Base-by-base conservation (phyloP, 352 stramenopile species). In the Globisporangium canariense region DNA sequence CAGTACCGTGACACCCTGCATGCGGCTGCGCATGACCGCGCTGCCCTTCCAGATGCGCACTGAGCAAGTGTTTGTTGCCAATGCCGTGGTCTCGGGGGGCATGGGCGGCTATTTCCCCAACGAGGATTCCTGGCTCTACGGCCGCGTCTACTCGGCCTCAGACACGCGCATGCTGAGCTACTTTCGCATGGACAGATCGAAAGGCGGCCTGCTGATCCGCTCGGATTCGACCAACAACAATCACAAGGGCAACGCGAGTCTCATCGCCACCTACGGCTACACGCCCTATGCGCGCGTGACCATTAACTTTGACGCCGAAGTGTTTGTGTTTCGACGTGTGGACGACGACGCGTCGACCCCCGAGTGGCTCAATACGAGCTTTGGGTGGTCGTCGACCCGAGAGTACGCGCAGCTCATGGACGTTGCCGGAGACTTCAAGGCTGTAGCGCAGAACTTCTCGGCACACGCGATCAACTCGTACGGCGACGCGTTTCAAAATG, bases 81-180 rank as follows among this genome's bases (percentile, higher is more conserved):
- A 62, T 3, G 72, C 69, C 8, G 73, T 76, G 25, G 76, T 95
- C 8, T 81, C 78, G 25, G 81, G 75, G 22, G 83, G 84, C 43
- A 93, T 95, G 83, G 86, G 74, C 22, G 83, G 81, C 10, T 91
- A 89, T 56, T 93, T 81, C 47, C 72, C 78, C 0, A 69, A 80
- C 38, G 71, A 82, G 28, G 65, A 81, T 20, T 88, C 79, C 10
- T 90, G 69, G 68, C 61, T 88, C 0, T 95, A 93, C 32, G 84
- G 83, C 11, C 69, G 81, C 22, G 81, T 91, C 14, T 93, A 84
- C 58, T 89, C 84, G 3, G 69, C 74, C 22, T 91, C 83, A 0
- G 74, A 86, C 40, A 83, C 80, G n/a, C 71, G 73, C 34, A 69
- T 94, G 69, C 62, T 86, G 32, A 90, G 76, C 51, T 94, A 94